A percentile compares a stretch with the other conserved stretches of the same genome.
Evolutionary conservation across 2,329 filamentous ascomycete species (phyloP).

Genomic region (Rosellinia necatrix): DNA sequence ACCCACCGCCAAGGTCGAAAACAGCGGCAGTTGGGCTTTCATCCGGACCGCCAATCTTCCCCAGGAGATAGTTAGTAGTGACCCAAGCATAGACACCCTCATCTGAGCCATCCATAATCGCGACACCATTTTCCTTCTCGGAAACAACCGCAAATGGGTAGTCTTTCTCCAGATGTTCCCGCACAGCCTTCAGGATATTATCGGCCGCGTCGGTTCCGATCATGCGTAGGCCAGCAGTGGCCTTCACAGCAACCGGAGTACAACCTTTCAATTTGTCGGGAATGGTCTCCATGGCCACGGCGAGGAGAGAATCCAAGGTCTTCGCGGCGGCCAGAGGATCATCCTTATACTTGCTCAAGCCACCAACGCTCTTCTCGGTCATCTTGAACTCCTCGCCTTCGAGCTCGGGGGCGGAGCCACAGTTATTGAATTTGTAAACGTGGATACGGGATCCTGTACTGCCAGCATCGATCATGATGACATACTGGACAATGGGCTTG

Average conservation of each 20-base stretch:
- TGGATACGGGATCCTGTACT: constrained; percentile 98
- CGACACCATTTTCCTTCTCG: constrained; percentile 81
- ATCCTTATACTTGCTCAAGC: constrained; percentile 81
- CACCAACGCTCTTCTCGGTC: constrained; percentile 86
- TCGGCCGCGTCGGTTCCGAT: constrained; percentile 80
- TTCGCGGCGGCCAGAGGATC: constrained; percentile 87
- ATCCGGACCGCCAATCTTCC: constrained; percentile 94
- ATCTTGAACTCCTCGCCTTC: constrained; percentile 92
- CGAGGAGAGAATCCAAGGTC: constrained; percentile 86
- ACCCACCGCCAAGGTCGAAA: constrained; percentile 95
- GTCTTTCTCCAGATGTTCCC: constrained; percentile 78
- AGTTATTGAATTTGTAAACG: constrained; percentile 99
- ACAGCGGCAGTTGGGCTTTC: constrained; percentile 89
- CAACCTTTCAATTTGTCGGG: constrained; percentile 90
- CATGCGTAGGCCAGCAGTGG: constrained; percentile 89
- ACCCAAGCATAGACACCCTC: constrained; percentile 99
- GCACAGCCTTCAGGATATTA: constrained; percentile 84
- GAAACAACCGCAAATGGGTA: constrained; percentile 96
- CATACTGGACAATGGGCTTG: constrained; percentile 96
- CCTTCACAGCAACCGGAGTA: constrained; percentile 95
- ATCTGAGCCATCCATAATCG: constrained; percentile 96
- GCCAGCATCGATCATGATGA: constrained; percentile 97
- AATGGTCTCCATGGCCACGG: constrained; percentile 81
- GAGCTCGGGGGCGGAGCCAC: constrained; percentile 89
- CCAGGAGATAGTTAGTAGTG: constrained; percentile 96